These are phyloP conservation scores for Russula brevipes DNA, from an alignment of 768 basidiomycete species.

Conservation along the genomic window DNA sequence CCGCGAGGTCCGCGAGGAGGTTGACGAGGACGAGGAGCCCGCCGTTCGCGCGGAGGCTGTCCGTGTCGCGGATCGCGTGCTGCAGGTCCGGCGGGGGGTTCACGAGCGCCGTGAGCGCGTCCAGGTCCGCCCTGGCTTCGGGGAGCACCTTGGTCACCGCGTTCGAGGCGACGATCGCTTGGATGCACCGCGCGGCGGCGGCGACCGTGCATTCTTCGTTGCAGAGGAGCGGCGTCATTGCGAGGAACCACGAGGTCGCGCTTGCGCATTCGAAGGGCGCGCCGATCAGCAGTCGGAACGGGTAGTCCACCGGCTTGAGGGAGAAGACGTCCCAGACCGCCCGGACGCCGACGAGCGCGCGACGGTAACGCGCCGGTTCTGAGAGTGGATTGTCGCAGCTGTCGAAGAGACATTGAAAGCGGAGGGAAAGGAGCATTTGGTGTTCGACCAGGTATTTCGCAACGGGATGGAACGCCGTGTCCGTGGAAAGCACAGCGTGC, in stretches of 20 bases:
- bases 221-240: background rate
- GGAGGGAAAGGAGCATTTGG: constrained; percentile 10
- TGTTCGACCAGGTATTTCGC: constrained; percentile 5
- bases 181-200: background rate
- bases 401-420: constrained; percentile 10
- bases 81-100: background rate
- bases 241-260: background rate
- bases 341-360: background rate
- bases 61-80: constrained; percentile 1
- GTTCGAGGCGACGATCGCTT: constrained; percentile 12
- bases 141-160: background rate
- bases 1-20: constrained; percentile 2
- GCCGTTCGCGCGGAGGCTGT: constrained; percentile 7
- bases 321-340: constrained; percentile 8
- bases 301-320: constrained; percentile 6
- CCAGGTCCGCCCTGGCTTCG: background rate
- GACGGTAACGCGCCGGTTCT: background rate
- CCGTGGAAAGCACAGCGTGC: background rate
- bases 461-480: background rate
- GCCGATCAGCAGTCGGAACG: background rate
- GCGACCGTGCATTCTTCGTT: constrained; percentile 1
- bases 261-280: constrained; percentile 8
- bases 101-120: background rate
- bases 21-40: constrained; percentile 2
- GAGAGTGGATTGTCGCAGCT: background rate